phyloP scores from a whole-genome alignment of 306 rosid species.

The Ammopiptanthus mongolicus region DNA sequence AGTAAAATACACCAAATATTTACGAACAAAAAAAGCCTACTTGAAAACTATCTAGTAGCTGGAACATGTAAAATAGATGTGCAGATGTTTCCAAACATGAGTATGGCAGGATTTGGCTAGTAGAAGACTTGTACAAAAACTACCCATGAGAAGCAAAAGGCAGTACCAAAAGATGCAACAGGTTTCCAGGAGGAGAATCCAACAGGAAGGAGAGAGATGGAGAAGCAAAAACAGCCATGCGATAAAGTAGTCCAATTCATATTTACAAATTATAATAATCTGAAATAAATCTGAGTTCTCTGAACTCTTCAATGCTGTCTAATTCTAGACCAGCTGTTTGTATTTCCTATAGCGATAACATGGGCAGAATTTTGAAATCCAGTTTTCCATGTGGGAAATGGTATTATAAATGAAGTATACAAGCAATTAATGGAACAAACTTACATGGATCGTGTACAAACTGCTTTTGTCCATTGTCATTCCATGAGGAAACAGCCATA shows the following conservation, averaged over 20 bases:
- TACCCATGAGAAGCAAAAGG: not conserved
- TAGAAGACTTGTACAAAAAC: not conserved
- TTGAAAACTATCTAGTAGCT: not conserved
- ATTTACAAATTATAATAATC: not conserved
- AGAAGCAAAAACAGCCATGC: not conserved
- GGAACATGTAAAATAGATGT: not conserved
- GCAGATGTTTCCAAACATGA: not conserved
- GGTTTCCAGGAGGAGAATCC: not conserved
- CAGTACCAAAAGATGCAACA: not conserved
- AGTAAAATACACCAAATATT: not conserved
- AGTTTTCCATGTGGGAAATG: not conserved
- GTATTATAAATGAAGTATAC: not conserved
- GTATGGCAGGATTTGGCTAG: not conserved
- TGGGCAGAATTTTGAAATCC: not conserved
- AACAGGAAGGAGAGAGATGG: not conserved
- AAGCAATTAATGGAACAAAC: conserved; percentile 27
- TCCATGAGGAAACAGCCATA: conserved; percentile 98
- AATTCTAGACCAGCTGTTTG: not conserved
- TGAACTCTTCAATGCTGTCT: not conserved
- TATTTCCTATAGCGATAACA: conserved; percentile 10
- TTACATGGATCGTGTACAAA: conserved; percentile 89
- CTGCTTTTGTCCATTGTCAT: conserved; percentile 97
- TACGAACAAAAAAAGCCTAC: not conserved
- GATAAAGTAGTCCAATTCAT: not conserved
- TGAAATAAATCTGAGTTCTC: not conserved